Conservation (phyloP, 768 basidiomycete species). For the Hypsizygus marmoreus region DNA sequence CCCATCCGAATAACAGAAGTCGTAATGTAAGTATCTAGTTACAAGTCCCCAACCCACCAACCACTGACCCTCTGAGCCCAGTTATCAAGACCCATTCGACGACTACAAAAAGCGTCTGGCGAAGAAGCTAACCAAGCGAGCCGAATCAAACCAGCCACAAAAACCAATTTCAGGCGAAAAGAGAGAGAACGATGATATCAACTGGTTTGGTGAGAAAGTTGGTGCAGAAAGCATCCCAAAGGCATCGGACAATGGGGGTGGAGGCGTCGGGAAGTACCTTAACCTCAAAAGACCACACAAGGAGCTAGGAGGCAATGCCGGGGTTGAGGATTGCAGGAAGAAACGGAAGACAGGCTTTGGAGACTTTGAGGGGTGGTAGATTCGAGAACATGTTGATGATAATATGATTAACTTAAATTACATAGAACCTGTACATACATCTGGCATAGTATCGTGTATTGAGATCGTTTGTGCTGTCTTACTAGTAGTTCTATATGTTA, state of each 20-base stretch:
- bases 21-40: conserved; percentile 63
- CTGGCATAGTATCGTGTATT: no score
- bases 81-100: conserved; percentile 94
- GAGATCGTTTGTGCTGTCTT: no score
- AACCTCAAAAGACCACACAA: conserved; percentile 51
- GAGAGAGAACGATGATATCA: conserved; percentile 67
- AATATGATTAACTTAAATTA: conserved; percentile 6
- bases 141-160: conserved; percentile 39
- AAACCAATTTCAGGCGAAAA: conserved; percentile 39
- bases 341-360: conserved; percentile 88
- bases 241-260: conserved; percentile 33
- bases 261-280: conserved; percentile 82
- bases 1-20: conserved; percentile 84
- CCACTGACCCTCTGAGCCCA: conserved; percentile 28
- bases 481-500: conserved; percentile 21
- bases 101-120: conserved; percentile 84
- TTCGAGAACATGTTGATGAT: conserved; percentile 3
- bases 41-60: neutral
- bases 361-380: conserved; percentile 82
- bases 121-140: conserved; percentile 69
- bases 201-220: conserved; percentile 91
- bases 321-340: conserved; percentile 63
- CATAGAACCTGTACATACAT: conserved; percentile 6
- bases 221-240: conserved; percentile 44
- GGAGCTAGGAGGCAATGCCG: conserved; percentile 15